Conservation (phyloP, 2,329 filamentous ascomycete species). For the Fusarium sp. region DNA sequence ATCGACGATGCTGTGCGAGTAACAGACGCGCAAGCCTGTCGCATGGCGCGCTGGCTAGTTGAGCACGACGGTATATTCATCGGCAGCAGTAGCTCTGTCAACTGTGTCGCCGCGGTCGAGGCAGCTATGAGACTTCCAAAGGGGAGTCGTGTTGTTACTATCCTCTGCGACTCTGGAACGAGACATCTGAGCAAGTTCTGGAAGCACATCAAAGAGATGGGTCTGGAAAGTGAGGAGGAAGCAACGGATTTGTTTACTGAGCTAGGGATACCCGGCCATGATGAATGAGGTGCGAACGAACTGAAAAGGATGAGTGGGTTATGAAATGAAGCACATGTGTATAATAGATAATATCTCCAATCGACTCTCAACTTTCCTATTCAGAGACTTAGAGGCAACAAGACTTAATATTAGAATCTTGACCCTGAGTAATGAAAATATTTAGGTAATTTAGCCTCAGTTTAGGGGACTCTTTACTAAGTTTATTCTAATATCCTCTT, state of each 20-base stretch:
- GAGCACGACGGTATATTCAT: conserved; percentile 95
- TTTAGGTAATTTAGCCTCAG: neutral
- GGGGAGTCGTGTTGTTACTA: conserved; percentile 77
- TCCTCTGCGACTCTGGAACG: conserved; percentile 87
- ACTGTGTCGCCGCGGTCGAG: conserved; percentile 83
- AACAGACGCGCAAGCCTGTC: conserved; percentile 86
- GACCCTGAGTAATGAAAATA: neutral
- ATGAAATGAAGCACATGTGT: neutral
- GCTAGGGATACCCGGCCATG: conserved; percentile 55
- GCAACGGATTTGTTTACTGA: conserved; percentile 60
- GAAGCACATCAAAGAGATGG: conserved; percentile 76
- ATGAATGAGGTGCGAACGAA: conserved; percentile 6
- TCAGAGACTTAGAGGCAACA: neutral
- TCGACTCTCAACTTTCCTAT: neutral
- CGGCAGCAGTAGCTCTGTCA: conserved; percentile 95
- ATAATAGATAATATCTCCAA: neutral
- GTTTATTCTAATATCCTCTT: neutral
- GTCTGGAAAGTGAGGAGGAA: conserved; percentile 62
- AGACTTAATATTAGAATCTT: neutral
- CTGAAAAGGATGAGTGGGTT: neutral
- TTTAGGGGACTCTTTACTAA: neutral
- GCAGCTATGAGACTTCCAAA: conserved; percentile 71
- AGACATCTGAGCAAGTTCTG: conserved; percentile 88
- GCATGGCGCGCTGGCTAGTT: conserved; percentile 96
- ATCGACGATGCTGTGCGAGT: conserved; percentile 92